phyloP scores from a whole-genome alignment of 495 filamentous ascomycete species.

The Bacidia gigantensis region DNA sequence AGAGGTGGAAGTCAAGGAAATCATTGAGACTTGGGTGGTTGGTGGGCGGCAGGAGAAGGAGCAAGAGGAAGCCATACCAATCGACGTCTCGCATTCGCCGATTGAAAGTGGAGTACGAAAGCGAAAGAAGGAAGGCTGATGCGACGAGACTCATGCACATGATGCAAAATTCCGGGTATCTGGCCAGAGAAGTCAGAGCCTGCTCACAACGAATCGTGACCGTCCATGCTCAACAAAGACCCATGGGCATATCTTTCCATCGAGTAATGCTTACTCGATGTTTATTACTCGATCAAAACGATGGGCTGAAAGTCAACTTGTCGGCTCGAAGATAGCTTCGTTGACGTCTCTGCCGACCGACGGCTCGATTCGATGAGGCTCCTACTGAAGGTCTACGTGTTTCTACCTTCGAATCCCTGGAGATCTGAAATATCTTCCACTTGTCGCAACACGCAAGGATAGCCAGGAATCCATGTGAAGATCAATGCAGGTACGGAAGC shows the following conservation, averaged over 20 bases:
- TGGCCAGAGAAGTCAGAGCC: neutral
- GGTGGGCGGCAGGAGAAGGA: conserved; percentile 16
- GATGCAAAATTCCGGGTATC: no score
- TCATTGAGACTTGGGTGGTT: conserved; percentile 59
- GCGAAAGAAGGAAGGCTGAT: conserved; percentile 2
- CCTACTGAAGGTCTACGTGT: no score
- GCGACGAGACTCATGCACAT: neutral
- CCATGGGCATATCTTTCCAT: conserved; percentile 4
- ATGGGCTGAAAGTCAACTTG: neutral
- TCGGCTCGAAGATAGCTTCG: neutral
- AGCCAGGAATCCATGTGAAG: neutral
- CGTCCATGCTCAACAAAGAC: neutral
- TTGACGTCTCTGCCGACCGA: no score
- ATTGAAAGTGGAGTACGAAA: neutral
- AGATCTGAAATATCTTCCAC: no score
- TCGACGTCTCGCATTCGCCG: neutral
- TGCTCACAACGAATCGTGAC: neutral
- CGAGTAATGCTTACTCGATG: conserved; percentile 21
- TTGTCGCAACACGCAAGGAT: neutral
- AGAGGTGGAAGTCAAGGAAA: conserved; percentile 54
- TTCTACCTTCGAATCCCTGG: no score
- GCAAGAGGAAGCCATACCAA: neutral
- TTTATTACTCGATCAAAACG: conserved; percentile 11
- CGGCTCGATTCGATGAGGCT: no score
- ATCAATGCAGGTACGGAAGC: neutral